Evolutionary conservation across 257 asterid genomes (phyloP).

Genomic region (Penstemon eatonii): DNA sequence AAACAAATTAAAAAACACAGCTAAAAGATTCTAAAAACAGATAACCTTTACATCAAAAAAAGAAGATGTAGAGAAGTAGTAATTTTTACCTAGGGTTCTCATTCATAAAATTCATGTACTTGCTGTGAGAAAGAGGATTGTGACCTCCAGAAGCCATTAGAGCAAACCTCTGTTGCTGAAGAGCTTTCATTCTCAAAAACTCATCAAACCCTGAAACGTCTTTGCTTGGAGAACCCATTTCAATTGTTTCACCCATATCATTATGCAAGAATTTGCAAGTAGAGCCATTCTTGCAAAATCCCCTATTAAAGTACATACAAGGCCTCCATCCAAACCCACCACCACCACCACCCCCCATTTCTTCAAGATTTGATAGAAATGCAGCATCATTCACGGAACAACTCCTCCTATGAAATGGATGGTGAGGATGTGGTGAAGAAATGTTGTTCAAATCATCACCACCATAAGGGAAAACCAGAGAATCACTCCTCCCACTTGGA

Average conservation of each 20-base stretch:
- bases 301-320: conserved; percentile 76
- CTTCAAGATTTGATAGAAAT: conserved; percentile 37
- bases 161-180: conserved; percentile 79
- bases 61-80: background rate
- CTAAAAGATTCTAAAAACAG: conserved; percentile 5
- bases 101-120: conserved; percentile 43
- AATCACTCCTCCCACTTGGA: conserved; percentile 88
- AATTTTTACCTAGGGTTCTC: conserved; percentile 58
- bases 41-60: background rate
- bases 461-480: conserved; percentile 61
- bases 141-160: conserved; percentile 61
- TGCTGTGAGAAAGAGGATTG: conserved; percentile 49
- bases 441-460: conserved; percentile 31
- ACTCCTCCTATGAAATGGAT: conserved; percentile 70
- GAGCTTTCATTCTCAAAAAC: conserved; percentile 62
- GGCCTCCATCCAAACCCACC: conserved; percentile 73
- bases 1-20: background rate
- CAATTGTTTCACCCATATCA: conserved; percentile 30
- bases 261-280: conserved; percentile 65
- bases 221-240: conserved; percentile 53
- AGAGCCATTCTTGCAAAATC: conserved; percentile 74
- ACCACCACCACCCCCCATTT: conserved; percentile 44
- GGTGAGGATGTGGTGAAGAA: conserved; percentile 14
- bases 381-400: conserved; percentile 84
- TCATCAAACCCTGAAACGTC: conserved; percentile 61